A percentile compares a stretch with the other conserved stretches of the same genome.
Evolutionary conservation across 2,329 filamentous ascomycete species (phyloP).

Genomic region (Seiridium cupressi): DNA sequence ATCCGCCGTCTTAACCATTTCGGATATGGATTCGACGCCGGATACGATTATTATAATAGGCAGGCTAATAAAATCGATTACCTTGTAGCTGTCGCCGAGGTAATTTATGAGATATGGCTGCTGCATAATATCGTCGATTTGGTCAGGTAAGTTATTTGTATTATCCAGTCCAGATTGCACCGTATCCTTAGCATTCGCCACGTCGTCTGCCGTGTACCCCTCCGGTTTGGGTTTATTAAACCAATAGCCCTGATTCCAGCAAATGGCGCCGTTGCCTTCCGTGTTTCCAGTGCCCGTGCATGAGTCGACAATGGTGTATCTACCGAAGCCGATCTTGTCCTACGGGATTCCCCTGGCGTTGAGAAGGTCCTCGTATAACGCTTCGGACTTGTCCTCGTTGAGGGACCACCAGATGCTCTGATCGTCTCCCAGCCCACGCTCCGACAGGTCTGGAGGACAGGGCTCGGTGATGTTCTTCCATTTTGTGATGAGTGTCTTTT

Average conservation of each 20-base stretch:
- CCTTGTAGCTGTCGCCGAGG: slow-evolving; percentile 9
- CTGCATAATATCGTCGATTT: slow-evolving; percentile 7
- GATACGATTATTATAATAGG: slow-evolving; percentile 16
- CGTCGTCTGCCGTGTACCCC: slow-evolving; percentile 12
- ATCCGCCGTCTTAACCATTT: slow-evolving; percentile 18
- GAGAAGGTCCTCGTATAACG: slow-evolving; percentile 16
- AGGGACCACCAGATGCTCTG: slow-evolving; percentile 13
- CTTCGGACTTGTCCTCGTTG: slow-evolving; percentile 6
- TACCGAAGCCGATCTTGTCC: slow-evolving; percentile 17
- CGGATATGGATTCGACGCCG: slow-evolving; percentile 19
- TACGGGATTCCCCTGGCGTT: slow-evolving; percentile 16
- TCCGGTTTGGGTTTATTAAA: slow-evolving; percentile 14
- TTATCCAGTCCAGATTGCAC: slow-evolving; percentile 10
- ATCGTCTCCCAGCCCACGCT: slow-evolving; percentile 4
- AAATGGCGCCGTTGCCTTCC: slow-evolving; percentile 8
- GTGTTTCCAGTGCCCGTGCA: neutral
- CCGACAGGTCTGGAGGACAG: slow-evolving; percentile 15
- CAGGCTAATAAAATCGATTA: slow-evolving; percentile 16
- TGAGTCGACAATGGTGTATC: neutral
- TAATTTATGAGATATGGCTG: slow-evolving; percentile 1
- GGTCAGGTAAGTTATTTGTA: slow-evolving; percentile 10
- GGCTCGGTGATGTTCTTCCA: neutral
- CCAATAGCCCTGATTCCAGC: slow-evolving; percentile 4
- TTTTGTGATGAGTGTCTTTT: neutral
- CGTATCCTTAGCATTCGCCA: slow-evolving; percentile 19